Evolutionary conservation across 2,329 filamentous ascomycete genomes (phyloP), one percentile per base, ranked within the genome.

Genomic region (Neofusicoccum cordaticola): DNA sequence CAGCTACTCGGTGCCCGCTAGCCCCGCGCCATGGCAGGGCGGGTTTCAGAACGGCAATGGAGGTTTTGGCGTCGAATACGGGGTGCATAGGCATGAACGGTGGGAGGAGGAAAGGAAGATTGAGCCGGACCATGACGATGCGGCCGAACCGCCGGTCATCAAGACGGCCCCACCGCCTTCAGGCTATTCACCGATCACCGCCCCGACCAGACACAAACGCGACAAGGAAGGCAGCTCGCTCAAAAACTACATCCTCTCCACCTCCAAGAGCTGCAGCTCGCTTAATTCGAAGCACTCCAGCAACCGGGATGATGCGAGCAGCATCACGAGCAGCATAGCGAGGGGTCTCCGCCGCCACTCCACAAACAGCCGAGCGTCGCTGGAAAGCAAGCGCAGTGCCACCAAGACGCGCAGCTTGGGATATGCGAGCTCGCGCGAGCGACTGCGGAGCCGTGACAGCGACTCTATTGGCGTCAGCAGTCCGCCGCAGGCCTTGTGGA

Each of bases 391-490:
- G 56, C 66, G 73, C 56, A 77, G 75, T 66, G 66, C 67, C 37
- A 75, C 71, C 61, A 72, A 70, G 56, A 72, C 84, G 67, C 86
- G 84, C 72, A 85, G 87, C 2, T 77, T 91, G 71, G 87, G 88
- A 84, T 90, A 91, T 71, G 91, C 90, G 88, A 88, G 84, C 77
- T 91, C 89, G 51, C 88, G 85, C 72, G 89, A 92, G 74, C 82
- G 83, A 35, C 77, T 91, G 51, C 83, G 85, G 60, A 87, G 83
- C 53, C 47, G 50, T 12, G 50, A 61, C 47, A 65, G 45, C 34
- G 45, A 64, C 35, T 60, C 56, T 6, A 60, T 60, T 31, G 41
- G 27, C 27, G 15, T 60, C 11, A 60, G 31, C 42, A 60, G 56
- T 41, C 56, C 56, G 31, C 56, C 56, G 41, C 47, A 41, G 5